phyloP scores from a whole-genome alignment of 306 rosid species.

The Quercus ilex region DNA sequence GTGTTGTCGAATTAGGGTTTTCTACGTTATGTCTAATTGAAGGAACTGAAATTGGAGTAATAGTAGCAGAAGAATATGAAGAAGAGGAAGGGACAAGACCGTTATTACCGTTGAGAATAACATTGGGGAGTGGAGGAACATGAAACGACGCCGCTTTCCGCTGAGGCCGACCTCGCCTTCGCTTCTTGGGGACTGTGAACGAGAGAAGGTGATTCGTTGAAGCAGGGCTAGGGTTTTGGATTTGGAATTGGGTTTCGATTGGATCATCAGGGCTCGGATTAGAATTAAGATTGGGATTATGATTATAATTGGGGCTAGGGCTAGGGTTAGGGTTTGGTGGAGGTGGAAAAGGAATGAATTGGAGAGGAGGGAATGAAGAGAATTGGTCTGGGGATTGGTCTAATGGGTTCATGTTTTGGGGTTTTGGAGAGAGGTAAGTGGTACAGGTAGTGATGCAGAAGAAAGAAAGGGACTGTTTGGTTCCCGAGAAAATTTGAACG shows the following conservation, averaged over 20 bases:
- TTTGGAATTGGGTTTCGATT: constrained; percentile 8
- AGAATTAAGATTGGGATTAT: constrained; percentile 40
- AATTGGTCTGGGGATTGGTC: constrained; percentile 40
- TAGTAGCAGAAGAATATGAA: constrained; percentile 23
- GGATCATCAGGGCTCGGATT: constrained; percentile 20
- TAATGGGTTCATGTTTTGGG: constrained; percentile 34
- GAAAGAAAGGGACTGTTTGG: constrained; percentile 13
- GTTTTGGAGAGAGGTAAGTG: neutral
- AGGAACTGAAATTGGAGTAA: constrained; percentile 22
- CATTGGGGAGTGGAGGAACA: constrained; percentile 33
- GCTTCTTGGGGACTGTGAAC: constrained; percentile 79
- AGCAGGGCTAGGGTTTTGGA: constrained; percentile 31
- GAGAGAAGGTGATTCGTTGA: constrained; percentile 41
- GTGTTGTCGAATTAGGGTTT: constrained; percentile 23
- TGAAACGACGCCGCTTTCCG: constrained; percentile 61
- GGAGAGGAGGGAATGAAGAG: constrained; percentile 49
- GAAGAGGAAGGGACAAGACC: constrained; percentile 12
- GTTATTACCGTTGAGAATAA: constrained; percentile 28
- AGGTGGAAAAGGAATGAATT: constrained; percentile 32
- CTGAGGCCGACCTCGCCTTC: constrained; percentile 82
- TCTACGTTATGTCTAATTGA: constrained; percentile 28
- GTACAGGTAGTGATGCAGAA: neutral
- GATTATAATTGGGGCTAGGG: constrained; percentile 12
- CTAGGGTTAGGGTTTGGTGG: constrained; percentile 32
- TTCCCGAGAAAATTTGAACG: neutral